Conservation (phyloP, 2,329 filamentous ascomycete species). For the Fusarium drepaniforme region DNA sequence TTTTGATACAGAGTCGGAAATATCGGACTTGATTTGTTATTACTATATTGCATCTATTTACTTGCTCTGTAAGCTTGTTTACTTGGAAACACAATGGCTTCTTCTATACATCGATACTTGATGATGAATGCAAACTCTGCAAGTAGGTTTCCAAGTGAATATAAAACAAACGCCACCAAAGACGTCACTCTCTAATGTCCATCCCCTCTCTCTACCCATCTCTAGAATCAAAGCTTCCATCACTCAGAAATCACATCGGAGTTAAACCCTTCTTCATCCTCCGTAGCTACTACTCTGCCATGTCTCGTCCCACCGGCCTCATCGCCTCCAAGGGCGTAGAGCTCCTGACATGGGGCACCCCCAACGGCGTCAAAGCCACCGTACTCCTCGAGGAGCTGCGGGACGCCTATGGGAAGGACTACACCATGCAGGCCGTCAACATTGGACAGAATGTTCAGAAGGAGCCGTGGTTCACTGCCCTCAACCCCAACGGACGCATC, state of each 20-base stretch:
- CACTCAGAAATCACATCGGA: background rate
- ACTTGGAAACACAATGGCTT: background rate
- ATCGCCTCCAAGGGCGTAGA: slow-evolving; percentile 74
- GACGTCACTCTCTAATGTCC: background rate
- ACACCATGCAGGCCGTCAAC: slow-evolving; percentile 70
- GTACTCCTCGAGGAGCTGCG: slow-evolving; percentile 76
- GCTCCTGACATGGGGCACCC: slow-evolving; percentile 69
- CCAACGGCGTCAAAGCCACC: slow-evolving; percentile 68
- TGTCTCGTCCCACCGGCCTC: slow-evolving; percentile 61
- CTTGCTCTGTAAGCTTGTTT: background rate
- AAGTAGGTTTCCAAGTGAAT: slow-evolving; percentile 1
- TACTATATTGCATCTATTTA: background rate
- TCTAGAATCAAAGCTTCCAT: background rate
- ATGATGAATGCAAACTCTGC: slow-evolving; percentile 1
- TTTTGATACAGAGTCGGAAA: background rate
- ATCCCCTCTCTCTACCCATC: background rate
- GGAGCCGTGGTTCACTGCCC: slow-evolving; percentile 73
- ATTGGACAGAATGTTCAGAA: slow-evolving; percentile 74
- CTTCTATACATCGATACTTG: background rate
- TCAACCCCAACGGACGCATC: slow-evolving; percentile 75
- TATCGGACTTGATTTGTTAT: background rate
- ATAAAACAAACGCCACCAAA: background rate
- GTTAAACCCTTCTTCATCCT: background rate
- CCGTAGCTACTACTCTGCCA: slow-evolving; percentile 27
- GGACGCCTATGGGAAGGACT: slow-evolving; percentile 71